Base-by-base conservation (phyloP, 139 green algal species). In the Chlamydomonas sp. region DNA sequence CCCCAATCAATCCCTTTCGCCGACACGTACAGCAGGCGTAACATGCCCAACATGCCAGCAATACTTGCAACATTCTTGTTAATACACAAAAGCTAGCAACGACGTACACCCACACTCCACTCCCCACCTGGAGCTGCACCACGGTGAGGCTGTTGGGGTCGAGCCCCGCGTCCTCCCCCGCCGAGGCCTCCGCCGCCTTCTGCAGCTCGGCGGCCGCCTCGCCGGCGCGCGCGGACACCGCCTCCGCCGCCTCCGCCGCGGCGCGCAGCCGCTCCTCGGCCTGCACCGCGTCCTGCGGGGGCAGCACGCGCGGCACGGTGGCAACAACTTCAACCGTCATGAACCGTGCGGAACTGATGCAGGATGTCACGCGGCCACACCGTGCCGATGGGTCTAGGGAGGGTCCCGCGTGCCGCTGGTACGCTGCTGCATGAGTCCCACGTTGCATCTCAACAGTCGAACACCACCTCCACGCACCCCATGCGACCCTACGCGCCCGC, bases 41-140 rank as follows among this genome's bases (percentile, higher is more conserved):
- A 49, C 31, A 49, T 49, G 31, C 31, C 31, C 31, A 49, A 49
- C 31, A 49, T 0, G 31, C 31, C 31, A 49, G 31, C 31, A 49
- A 49, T 49, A 49, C 31, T 49, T 75, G 17, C 68, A 75, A 75
- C 68, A 75, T n/a, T n/a, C 15, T 15, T n/a, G 68, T n/a, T 75
- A 1, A n/a, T 58, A 79, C 17, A n/a, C 75, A 79, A 10, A 79
- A 15, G 2, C 20, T 15, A 60, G 75, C 17, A n/a, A 62, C 18
- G 18, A 79, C 20, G 14, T 66, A 60, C 7, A 79, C 15, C 67
- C 82, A 71, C 68, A 14, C 18, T 14, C n/a, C 68, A 7, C 16
- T 12, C n/a, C 88, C n/a, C 71, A 91, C 88, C 88, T 92, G 91
- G 76, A 96, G 90, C 87, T 94, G 89, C 69, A 91, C 92, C 58